These are phyloP conservation scores for Aspergillus sp. DNA, from an alignment of 2,329 filamentous ascomycete genomes.

Conservation along the genomic window DNA sequence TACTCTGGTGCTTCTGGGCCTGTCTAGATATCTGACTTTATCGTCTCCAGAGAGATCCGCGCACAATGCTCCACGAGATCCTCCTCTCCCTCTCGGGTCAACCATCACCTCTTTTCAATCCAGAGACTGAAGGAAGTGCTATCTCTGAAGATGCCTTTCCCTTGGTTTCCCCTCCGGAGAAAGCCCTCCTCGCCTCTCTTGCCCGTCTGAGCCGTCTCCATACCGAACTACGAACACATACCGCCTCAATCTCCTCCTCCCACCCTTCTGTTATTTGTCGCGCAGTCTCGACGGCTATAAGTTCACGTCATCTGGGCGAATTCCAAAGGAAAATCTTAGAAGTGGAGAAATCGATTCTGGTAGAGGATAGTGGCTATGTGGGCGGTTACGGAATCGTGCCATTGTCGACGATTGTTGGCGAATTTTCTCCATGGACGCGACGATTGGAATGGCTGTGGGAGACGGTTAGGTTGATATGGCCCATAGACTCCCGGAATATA, in stretches of 20 bases:
- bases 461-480: constrained; percentile 68
- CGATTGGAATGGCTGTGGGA: constrained; percentile 84
- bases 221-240: constrained; percentile 67
- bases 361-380: constrained; percentile 74
- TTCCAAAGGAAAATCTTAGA: constrained; percentile 84
- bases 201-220: constrained; percentile 78
- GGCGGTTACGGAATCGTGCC: constrained; percentile 94
- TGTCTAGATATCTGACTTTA: constrained; percentile 11
- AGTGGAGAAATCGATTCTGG: constrained; percentile 77
- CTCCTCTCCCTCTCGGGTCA: constrained; percentile 94
- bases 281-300: constrained; percentile 78
- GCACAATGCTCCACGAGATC: constrained; percentile 93
- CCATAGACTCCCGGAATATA: constrained; percentile 35
- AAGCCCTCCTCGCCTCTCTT: constrained; percentile 74
- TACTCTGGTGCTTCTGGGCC: background rate
- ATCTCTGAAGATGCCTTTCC: constrained; percentile 53
- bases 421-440: constrained; percentile 85
- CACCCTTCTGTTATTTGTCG: constrained; percentile 84
- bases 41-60: constrained; percentile 20
- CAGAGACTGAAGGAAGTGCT: constrained; percentile 50
- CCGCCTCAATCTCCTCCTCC: constrained; percentile 65
- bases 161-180: constrained; percentile 73
- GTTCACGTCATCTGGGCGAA: constrained; percentile 69
- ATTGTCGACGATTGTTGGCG: constrained; percentile 76
- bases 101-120: constrained; percentile 79